Evolutionary conservation across 345 rosid species (phyloP).

Genomic region (Eucalyptus sp.): DNA sequence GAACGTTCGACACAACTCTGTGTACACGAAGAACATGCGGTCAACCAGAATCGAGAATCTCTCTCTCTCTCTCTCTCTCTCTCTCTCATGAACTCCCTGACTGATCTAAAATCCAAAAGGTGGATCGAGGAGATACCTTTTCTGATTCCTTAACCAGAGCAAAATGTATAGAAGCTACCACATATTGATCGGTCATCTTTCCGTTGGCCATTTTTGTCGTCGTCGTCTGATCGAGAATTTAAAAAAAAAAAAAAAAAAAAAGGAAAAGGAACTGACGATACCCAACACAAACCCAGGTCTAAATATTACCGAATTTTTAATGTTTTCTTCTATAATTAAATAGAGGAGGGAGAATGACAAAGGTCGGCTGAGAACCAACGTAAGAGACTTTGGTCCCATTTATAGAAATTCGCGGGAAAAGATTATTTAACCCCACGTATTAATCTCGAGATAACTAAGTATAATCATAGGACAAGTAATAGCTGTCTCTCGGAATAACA

Average conservation of each 20-base stretch:
- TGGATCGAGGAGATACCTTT: not conserved
- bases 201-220: too few relatives aligned
- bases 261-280: not conserved
- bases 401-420: too few relatives aligned
- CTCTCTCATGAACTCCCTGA: not conserved
- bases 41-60: not conserved
- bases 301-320: not conserved
- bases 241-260: fast-evolving
- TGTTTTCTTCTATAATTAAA: too few relatives aligned
- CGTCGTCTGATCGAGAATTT: not conserved
- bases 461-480: too few relatives aligned
- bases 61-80: not conserved
- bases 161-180: too few relatives aligned
- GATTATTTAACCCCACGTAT: too few relatives aligned
- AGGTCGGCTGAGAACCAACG: too few relatives aligned
- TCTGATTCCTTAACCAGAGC: not conserved
- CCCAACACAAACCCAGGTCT: not conserved
- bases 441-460: too few relatives aligned
- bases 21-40: not conserved
- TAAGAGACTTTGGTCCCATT: too few relatives aligned
- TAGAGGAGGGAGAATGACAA: too few relatives aligned
- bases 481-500: too few relatives aligned
- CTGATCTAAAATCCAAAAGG: not conserved
- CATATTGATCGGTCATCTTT: too few relatives aligned
- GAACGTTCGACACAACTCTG: not conserved